A percentile compares a stretch with the other conserved stretches of the same genome.
Evolutionary conservation across 768 basidiomycete species (phyloP).

Genomic region (Tulasnella sp.): DNA sequence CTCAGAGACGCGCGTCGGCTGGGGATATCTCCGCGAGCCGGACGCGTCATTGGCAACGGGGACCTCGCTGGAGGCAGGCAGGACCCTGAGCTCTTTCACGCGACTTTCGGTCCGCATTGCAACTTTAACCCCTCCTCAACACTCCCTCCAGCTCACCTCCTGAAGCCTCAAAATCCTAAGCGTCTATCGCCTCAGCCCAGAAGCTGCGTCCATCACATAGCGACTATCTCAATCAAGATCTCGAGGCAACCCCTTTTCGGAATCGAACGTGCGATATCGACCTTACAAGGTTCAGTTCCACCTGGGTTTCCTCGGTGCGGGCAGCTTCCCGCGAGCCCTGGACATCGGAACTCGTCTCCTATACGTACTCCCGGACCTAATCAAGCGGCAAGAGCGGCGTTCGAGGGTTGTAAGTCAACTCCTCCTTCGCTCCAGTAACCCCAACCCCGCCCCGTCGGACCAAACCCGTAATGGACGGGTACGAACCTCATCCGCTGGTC

Average conservation of each 20-base stretch:
- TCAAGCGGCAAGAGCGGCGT: background rate
- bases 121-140: background rate
- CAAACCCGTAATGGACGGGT: conserved; percentile 2
- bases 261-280: background rate
- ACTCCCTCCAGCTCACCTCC: background rate
- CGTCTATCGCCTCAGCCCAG: background rate
- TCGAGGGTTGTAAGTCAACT: background rate
- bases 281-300: background rate
- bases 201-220: background rate
- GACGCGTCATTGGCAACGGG: background rate
- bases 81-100: conserved; percentile 14
- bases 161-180: background rate
- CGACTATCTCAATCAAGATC: background rate
- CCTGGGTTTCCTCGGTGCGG: background rate
- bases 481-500: conserved; percentile 62
- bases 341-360: background rate
- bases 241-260: conserved; percentile 1
- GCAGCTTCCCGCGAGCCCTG: background rate
- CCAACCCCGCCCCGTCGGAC: background rate
- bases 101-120: conserved; percentile 13
- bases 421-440: background rate
- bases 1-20: background rate
- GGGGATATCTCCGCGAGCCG: background rate
- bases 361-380: background rate
- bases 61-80: background rate